phyloP scores from a whole-genome alignment of 371 early-diverging fungal species.

The Phascolomyces articulosus region DNA sequence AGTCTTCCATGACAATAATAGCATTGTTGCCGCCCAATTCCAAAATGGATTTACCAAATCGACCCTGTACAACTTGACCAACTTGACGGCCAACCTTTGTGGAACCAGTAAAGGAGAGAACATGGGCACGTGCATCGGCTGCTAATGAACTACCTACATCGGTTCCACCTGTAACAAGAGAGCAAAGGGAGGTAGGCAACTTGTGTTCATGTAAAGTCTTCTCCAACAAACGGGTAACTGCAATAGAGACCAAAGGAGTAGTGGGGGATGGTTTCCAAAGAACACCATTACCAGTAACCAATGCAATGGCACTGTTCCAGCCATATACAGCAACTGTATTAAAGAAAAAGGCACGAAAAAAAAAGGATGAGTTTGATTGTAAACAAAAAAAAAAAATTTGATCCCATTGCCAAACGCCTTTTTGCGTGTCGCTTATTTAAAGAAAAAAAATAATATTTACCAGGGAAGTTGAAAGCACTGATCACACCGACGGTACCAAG shows the following conservation, averaged over 20 bases:
- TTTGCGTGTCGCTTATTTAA: too few species aligned
- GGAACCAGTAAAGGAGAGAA: constrained; percentile 93
- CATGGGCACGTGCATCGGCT: constrained; percentile 70
- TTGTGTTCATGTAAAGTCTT: constrained; percentile 84
- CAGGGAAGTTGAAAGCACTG: constrained; percentile 91
- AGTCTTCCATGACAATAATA: constrained; percentile 90
- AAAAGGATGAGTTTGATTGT: neutral
- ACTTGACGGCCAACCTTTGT: constrained; percentile 81
- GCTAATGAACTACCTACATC: constrained; percentile 87
- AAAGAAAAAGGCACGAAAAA: neutral
- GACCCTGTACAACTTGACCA: constrained; percentile 78
- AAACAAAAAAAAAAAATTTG: too few species aligned
- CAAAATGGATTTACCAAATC: constrained; percentile 88
- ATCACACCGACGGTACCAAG: constrained; percentile 94
- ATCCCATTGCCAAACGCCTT: too few species aligned
- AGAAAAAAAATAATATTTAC: too few species aligned
- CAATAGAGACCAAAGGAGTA: constrained; percentile 85
- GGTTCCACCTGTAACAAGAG: constrained; percentile 89
- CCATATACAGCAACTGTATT: constrained; percentile 71
- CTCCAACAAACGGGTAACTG: constrained; percentile 88
- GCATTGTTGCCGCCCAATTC: constrained; percentile 98
- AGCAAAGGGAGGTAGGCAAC: constrained; percentile 87
- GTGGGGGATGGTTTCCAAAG: constrained; percentile 96
- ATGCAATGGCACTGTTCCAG: constrained; percentile 93
- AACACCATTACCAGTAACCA: constrained; percentile 93